phyloP scores from a whole-genome alignment of 1,139 yeast species.

The Hansenula anomala region DNA sequence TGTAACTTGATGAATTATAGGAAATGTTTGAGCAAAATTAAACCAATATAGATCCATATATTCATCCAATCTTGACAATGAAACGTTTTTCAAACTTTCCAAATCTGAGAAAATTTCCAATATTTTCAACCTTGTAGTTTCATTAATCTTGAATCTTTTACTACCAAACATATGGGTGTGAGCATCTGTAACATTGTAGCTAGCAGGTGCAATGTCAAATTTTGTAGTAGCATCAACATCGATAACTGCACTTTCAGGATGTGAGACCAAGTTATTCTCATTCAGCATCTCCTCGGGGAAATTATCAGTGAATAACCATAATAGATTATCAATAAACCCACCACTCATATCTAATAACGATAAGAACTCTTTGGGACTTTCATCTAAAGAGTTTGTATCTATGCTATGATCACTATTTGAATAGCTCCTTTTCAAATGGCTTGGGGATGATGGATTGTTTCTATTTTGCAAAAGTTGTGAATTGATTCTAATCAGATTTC shows the following conservation, averaged over 20 bases:
- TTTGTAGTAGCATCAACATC: conserved; percentile 1
- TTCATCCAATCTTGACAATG: conserved; percentile 1
- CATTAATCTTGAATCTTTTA: background rate
- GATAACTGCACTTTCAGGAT: conserved; percentile 1
- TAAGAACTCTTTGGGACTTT: background rate
- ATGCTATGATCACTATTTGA: background rate
- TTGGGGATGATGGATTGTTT: too few relatives aligned
- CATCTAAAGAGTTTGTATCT: background rate
- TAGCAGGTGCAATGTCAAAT: background rate
- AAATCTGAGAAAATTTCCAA: background rate
- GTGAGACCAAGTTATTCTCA: background rate
- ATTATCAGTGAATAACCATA: conserved; percentile 1
- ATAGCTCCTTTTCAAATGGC: too few relatives aligned
- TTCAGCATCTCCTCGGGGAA: background rate
- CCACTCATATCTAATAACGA: conserved; percentile 2
- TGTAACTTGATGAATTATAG: conserved; percentile 1
- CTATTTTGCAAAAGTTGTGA: background rate
- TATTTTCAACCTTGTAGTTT: background rate
- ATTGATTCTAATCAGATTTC: background rate
- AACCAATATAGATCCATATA: conserved; percentile 1
- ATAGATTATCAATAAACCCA: conserved; percentile 1
- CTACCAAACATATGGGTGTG: conserved; percentile 1
- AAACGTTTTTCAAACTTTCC: background rate
- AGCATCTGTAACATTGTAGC: background rate
- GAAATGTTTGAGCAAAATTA: background rate